Percentiles rank a stretch among this genome's conserved stretches.
These are phyloP conservation scores for Glonium stellatum DNA, from an alignment of 495 filamentous ascomycete species.

Conservation along the genomic window DNA sequence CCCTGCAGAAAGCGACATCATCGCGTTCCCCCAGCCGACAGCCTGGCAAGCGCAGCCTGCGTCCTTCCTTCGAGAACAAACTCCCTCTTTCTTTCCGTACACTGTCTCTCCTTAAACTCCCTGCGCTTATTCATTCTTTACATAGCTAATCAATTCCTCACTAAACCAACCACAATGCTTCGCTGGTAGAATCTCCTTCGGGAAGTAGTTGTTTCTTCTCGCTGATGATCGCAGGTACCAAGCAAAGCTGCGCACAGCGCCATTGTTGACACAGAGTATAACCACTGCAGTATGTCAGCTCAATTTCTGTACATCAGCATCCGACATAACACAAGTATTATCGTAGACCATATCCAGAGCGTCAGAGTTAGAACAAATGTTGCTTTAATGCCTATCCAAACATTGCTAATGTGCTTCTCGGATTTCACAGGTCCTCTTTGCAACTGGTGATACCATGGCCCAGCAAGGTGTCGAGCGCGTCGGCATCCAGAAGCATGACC, in stretches of 20 bases:
- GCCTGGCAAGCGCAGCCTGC: not conserved
- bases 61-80: not conserved
- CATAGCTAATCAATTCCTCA: not conserved
- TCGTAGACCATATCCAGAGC: not conserved
- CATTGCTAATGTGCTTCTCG: not conserved
- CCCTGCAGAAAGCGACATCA: not conserved
- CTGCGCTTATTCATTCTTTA: not conserved
- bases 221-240: slow-evolving; percentile 63
- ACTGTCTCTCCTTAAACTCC: not conserved
- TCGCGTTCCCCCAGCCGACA: not conserved
- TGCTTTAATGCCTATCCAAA: not conserved
- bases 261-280: slow-evolving; percentile 80
- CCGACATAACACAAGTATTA: not conserved
- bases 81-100: not conserved
- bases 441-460: slow-evolving; percentile 82
- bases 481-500: slow-evolving; percentile 72
- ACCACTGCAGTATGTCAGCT: slow-evolving; percentile 60
- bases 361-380: not conserved
- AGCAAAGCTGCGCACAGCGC: slow-evolving; percentile 67
- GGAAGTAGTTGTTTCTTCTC: not conserved
- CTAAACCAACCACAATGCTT: not conserved
- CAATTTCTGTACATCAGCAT: not conserved
- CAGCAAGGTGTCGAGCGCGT: slow-evolving; percentile 86
- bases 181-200: not conserved
- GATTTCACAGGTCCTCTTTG: slow-evolving; percentile 65